Percentiles rank a stretch among this genome's conserved stretches.
Evolutionary conservation across 306 rosid genomes (phyloP).

Genomic region (Citrullus amarus): DNA sequence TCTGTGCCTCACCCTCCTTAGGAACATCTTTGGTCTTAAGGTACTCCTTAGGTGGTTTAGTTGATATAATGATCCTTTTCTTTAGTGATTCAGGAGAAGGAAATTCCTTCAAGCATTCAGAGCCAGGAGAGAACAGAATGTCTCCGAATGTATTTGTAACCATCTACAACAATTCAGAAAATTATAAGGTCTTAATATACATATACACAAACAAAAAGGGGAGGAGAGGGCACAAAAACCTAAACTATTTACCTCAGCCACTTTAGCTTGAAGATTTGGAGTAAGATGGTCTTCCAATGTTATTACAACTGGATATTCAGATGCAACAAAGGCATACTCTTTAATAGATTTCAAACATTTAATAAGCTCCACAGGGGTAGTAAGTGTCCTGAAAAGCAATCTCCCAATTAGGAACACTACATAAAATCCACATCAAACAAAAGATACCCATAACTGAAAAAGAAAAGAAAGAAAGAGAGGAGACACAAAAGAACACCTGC

Average conservation of each 20-base stretch:
- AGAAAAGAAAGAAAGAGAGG: not conserved
- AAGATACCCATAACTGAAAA: not conserved
- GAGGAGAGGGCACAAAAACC: not conserved
- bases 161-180: conserved; percentile 46
- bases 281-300: conserved; percentile 96
- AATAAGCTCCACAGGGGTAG: conserved; percentile 81
- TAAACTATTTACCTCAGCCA: conserved; percentile 44
- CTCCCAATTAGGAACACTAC: not conserved
- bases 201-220: not conserved
- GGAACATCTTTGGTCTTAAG: conserved; percentile 51
- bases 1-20: conserved; percentile 28
- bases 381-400: conserved; percentile 55
- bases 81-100: conserved; percentile 87
- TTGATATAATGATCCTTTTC: conserved; percentile 72
- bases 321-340: conserved; percentile 65
- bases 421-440: not conserved
- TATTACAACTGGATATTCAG: conserved; percentile 87
- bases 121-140: conserved; percentile 48
- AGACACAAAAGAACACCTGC: conserved; percentile 37
- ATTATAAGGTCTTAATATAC: conserved; percentile 11
- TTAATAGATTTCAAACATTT: conserved; percentile 76
- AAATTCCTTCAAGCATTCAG: conserved; percentile 67
- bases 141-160: conserved; percentile 63
- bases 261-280: conserved; percentile 89
- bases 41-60: conserved; percentile 98